These are phyloP conservation scores for Myriosclerotinia scirpicola DNA, from an alignment of 2,329 filamentous ascomycete species.

Conservation along the genomic window DNA sequence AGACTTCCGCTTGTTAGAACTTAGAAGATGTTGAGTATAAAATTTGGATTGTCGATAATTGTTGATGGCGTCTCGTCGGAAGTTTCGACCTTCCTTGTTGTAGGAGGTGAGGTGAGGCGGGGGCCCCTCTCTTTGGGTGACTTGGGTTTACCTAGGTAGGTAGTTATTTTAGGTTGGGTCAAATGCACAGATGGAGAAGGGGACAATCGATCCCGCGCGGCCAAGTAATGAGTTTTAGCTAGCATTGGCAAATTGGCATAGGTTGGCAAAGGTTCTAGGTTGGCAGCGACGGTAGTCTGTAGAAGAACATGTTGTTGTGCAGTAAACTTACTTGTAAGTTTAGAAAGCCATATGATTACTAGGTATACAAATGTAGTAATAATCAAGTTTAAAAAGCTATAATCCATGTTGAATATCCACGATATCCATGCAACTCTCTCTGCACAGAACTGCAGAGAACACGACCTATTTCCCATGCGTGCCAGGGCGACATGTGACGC, in stretches of 20 bases:
- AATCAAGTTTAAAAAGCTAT: neutral
- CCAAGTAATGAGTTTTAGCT: neutral
- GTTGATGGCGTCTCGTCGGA: slow-evolving; percentile 1
- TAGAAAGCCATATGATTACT: too few relatives aligned
- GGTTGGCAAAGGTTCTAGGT: neutral
- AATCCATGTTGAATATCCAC: neutral
- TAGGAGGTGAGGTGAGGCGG: neutral
- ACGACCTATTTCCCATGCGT: slow-evolving; percentile 1
- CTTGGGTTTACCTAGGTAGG: neutral
- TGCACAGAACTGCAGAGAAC: slow-evolving; percentile 1
- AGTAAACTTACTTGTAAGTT: too few relatives aligned
- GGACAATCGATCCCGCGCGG: slow-evolving; percentile 13
- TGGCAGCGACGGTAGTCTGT: too few relatives aligned
- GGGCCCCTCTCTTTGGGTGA: slow-evolving; percentile 11
- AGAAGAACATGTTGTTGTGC: too few relatives aligned
- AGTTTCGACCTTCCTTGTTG: slow-evolving; percentile 4
- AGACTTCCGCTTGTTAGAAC: too few relatives aligned
- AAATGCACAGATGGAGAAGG: slow-evolving; percentile 14
- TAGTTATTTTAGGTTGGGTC: neutral
- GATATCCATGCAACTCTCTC: neutral
- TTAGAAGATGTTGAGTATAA: slow-evolving; percentile 4
- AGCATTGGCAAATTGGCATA: slow-evolving; percentile 1
- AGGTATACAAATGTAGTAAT: neutral
- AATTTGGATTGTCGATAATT: slow-evolving; percentile 12
- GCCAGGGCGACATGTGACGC: slow-evolving; percentile 14